Base-by-base conservation (phyloP, 2,329 filamentous ascomycete genomes). In the Macrophomina phaseolina region DNA sequence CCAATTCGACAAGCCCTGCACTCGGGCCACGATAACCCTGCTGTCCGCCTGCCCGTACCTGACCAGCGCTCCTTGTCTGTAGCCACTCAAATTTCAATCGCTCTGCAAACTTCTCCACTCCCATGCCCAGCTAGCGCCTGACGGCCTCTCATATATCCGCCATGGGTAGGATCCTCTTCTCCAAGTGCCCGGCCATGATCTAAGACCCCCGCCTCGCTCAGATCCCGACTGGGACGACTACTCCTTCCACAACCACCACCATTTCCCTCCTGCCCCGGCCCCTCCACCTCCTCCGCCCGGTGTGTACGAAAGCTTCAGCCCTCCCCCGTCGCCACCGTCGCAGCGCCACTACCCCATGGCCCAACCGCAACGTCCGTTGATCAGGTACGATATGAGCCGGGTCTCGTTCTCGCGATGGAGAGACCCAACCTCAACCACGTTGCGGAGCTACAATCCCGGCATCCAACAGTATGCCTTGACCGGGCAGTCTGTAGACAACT, bases 11-110 rank as follows among this genome's bases (percentile, higher is more conserved):
- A 32, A 45, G 55, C 55, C 55, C 16, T 32, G n/a, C 40, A 45
- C 23, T 62, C 58, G 58, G 49, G 58, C 58, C 58, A 62, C 58
- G 58, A 62, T 49, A 49, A 9, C 58, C 58, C 58, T 46, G 56
- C 56, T 14, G 30, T 12, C 23, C 42, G 42, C 45, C 56, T 34
- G 16, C 32, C 58, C 8, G 58, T 62, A 36, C 58, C 58, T 62
- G 58, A 62, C 56, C n/a, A 36, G 30, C 30, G 42, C 30, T 49
- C 56, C 40, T 40, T 48, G 40, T 46, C 40, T 28, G 56, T 18
- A 28, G 58, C 58, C 58, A 40, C 58, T 62, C 38, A 38, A 45
- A 49, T 28, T 38, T 28, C 30, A 45, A 28, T 49, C 58, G 14
- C 32, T 23, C n/a, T 23, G 36, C 52, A 36, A 38, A 16, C 34